These are phyloP conservation scores for Geotrichum restrictum DNA, from an alignment of 1,139 yeast genomes.

Conservation along the genomic window DNA sequence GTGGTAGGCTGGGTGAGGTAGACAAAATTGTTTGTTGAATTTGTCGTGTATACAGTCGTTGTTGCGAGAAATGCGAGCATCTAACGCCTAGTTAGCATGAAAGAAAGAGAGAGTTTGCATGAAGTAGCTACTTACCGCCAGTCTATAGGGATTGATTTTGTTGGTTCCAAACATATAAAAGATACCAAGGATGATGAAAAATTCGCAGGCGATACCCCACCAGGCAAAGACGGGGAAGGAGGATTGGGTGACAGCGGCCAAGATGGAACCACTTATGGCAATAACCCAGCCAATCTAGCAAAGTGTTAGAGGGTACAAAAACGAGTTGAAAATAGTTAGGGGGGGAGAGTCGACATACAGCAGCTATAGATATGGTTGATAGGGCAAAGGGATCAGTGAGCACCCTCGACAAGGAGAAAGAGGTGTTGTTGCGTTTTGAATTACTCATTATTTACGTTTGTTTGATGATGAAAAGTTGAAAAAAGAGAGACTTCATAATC, in stretches of 20 bases:
- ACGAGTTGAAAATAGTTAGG: not conserved
- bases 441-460: no score
- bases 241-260: constrained; percentile 43
- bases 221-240: constrained; percentile 79
- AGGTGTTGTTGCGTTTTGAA: not conserved
- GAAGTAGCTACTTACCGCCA: constrained; percentile 38
- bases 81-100: constrained; percentile 22
- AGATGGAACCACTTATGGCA: constrained; percentile 80
- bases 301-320: not conserved
- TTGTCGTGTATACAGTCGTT: constrained; percentile 78
- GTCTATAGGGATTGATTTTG: constrained; percentile 66
- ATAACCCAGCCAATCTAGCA: constrained; percentile 61
- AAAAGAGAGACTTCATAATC: no score
- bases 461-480: no score
- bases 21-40: constrained; percentile 74
- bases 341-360: constrained; percentile 22
- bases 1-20: constrained; percentile 61
- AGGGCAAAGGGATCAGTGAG: constrained; percentile 44
- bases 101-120: not conserved
- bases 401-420: constrained; percentile 22
- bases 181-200: constrained; percentile 55
- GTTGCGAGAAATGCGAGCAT: constrained; percentile 52
- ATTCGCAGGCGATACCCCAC: constrained; percentile 94
- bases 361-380: constrained; percentile 37
- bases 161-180: constrained; percentile 62